phyloP scores from a whole-genome alignment of 768 basidiomycete genomes.

The Leccinum sublutescens region DNA sequence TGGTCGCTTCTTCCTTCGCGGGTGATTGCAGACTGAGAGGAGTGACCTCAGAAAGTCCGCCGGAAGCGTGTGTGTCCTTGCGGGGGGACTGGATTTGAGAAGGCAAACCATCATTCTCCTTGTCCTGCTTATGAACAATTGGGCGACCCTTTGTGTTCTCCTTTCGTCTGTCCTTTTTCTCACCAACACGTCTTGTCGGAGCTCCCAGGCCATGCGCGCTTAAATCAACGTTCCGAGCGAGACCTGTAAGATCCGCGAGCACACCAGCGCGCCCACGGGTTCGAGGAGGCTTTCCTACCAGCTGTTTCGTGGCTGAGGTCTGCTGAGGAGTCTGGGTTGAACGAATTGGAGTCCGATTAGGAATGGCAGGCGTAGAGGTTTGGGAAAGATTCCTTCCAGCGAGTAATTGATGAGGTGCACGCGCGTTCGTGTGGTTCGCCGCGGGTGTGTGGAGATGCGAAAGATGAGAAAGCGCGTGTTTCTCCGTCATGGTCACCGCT shows the following conservation, averaged over 20 bases:
- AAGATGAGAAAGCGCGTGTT: neutral
- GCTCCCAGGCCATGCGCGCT: conserved; percentile 30
- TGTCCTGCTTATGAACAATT: conserved; percentile 25
- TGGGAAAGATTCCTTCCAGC: conserved; percentile 1
- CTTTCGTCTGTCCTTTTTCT: conserved; percentile 31
- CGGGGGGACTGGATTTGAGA: conserved; percentile 3
- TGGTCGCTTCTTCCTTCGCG: conserved; percentile 10
- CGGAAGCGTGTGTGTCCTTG: conserved; percentile 9
- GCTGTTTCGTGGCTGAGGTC: conserved; percentile 14
- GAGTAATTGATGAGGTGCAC: neutral
- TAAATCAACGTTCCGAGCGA: conserved; percentile 33
- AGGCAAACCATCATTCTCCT: conserved; percentile 25
- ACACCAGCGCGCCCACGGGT: conserved; percentile 30
- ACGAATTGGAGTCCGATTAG: conserved; percentile 19
- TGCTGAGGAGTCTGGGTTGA: conserved; percentile 19
- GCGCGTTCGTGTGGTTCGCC: conserved; percentile 14
- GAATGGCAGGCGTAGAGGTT: conserved; percentile 18
- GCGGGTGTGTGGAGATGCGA: conserved; percentile 2
- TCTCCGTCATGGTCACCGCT: conserved; percentile 6
- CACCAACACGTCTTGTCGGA: conserved; percentile 9
- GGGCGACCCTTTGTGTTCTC: conserved; percentile 22
- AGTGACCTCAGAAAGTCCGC: neutral
- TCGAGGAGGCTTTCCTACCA: conserved; percentile 30
- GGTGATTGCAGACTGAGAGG: conserved; percentile 19
- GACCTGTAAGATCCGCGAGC: conserved; percentile 41